A percentile compares a stretch with the other conserved stretches of the same genome.
Conservation (phyloP, 805 yeast genomes). For the Wickerhamiella azyma region DNA sequence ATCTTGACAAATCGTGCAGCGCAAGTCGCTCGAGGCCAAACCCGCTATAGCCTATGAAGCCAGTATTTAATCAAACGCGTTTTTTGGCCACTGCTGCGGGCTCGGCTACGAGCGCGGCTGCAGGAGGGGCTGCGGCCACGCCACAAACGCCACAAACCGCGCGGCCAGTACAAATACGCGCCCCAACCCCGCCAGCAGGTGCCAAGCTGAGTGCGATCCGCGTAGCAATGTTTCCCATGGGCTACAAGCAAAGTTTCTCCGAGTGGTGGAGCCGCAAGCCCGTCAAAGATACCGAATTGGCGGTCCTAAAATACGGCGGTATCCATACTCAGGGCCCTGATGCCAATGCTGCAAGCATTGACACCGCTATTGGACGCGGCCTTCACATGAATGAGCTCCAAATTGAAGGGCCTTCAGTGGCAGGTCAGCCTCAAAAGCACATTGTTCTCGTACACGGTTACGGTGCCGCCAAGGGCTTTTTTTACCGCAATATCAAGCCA, state of each 20-base stretch:
- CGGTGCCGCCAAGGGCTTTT: slow-evolving; percentile 82
- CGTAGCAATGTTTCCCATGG: slow-evolving; percentile 25
- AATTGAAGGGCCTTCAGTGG: slow-evolving; percentile 25
- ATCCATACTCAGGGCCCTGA: slow-evolving; percentile 24
- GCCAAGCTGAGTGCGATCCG: slow-evolving; percentile 21
- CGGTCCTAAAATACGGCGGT: slow-evolving; percentile 43
- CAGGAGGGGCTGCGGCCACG: too few species aligned
- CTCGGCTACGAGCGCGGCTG: too few species aligned
- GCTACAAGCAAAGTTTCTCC: slow-evolving; percentile 27
- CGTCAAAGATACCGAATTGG: slow-evolving; percentile 31
- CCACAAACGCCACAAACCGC: background rate
- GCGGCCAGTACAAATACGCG: background rate
- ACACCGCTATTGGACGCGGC: slow-evolving; percentile 29
- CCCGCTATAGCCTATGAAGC: too few species aligned
- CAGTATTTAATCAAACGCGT: background rate
- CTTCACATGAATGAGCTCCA: slow-evolving; percentile 60
- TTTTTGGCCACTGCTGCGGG: background rate
- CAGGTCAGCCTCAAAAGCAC: slow-evolving; percentile 29
- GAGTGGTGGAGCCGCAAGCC: slow-evolving; percentile 33
- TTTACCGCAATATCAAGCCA: slow-evolving; percentile 50
- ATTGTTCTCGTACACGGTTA: slow-evolving; percentile 81
- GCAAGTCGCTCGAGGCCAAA: too few species aligned
- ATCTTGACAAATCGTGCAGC: too few species aligned
- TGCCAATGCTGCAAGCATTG: slow-evolving; percentile 16
- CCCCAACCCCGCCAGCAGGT: slow-evolving; percentile 28